phyloP scores from a whole-genome alignment of 257 asterid genomes.

The Paraleonurus japonicus region DNA sequence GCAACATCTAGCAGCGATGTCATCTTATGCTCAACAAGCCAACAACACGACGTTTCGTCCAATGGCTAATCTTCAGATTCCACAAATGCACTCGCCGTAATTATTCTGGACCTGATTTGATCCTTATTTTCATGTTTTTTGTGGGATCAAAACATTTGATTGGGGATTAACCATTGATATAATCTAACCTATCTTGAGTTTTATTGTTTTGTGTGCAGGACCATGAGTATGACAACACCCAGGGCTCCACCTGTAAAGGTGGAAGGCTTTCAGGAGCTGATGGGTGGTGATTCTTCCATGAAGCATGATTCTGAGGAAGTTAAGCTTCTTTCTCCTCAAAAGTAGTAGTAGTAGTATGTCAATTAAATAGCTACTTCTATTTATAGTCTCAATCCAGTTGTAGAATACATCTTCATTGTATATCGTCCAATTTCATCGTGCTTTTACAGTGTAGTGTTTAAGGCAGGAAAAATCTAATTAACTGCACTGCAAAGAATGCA shows the following conservation, averaged over 20 bases:
- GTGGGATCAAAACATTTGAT: background rate
- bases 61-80: constrained; percentile 61
- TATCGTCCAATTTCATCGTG: constrained; percentile 6
- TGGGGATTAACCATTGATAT: background rate
- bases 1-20: constrained; percentile 74
- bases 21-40: constrained; percentile 73
- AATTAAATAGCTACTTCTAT: background rate
- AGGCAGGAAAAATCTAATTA: background rate
- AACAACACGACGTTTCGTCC: constrained; percentile 69
- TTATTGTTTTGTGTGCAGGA: constrained; percentile 43
- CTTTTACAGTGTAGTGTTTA: background rate
- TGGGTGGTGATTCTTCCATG: constrained; percentile 82
- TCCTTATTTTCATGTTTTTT: background rate
- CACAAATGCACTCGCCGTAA: constrained; percentile 82
- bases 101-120: constrained; percentile 1
- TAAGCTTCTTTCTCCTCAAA: constrained; percentile 74
- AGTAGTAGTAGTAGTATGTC: constrained; percentile 41
- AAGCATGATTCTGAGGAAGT: constrained; percentile 84
- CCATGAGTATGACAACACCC: constrained; percentile 48
- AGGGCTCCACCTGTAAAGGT: constrained; percentile 99
- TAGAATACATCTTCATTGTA: constrained; percentile 5
- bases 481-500: background rate
- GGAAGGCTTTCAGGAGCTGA: constrained; percentile 96
- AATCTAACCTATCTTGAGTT: constrained; percentile 8
- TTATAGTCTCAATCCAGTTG: background rate